phyloP scores from a whole-genome alignment of 371 early-diverging fungal genomes.

The Coemansia sp. region DNA sequence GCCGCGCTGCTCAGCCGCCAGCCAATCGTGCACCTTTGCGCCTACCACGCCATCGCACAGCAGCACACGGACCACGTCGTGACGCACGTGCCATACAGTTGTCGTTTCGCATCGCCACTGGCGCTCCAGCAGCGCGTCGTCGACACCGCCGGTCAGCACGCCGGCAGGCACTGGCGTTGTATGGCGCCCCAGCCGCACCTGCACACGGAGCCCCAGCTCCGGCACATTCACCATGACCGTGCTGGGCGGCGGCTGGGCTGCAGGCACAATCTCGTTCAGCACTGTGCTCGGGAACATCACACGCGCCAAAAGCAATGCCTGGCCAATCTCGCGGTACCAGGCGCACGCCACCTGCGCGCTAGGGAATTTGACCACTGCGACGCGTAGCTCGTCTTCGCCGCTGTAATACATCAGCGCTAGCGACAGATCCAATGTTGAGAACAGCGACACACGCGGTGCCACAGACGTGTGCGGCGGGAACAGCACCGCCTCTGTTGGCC shows the following conservation, averaged over 20 bases:
- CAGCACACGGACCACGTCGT: conserved; percentile 23
- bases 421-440: conserved; percentile 43
- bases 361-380: conserved; percentile 36
- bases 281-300: conserved; percentile 23
- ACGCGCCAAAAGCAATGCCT: conserved; percentile 25
- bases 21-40: conserved; percentile 28
- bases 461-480: conserved; percentile 23
- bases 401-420: conserved; percentile 34
- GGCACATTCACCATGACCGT: conserved; percentile 38
- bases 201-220: conserved; percentile 47
- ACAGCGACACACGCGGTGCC: conserved; percentile 45
- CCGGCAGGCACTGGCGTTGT: conserved; percentile 9
- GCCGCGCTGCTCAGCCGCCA: conserved; percentile 30
- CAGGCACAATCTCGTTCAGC: conserved; percentile 19
- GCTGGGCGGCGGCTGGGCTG: conserved; percentile 29
- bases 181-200: conserved; percentile 32
- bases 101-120: conserved; percentile 42
- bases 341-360: conserved; percentile 38
- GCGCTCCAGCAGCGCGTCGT: conserved; percentile 25
- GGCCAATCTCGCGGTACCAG: conserved; percentile 45
- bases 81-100: conserved; percentile 40
- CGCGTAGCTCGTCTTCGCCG: conserved; percentile 20
- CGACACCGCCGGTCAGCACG: conserved; percentile 17
- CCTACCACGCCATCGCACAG: conserved; percentile 26
- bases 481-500: conserved; percentile 26